Percentiles rank a stretch among this genome's conserved stretches.
These are phyloP conservation scores for Symbiotaphrina buchneri DNA, from an alignment of 495 filamentous ascomycete species.

Conservation along the genomic window DNA sequence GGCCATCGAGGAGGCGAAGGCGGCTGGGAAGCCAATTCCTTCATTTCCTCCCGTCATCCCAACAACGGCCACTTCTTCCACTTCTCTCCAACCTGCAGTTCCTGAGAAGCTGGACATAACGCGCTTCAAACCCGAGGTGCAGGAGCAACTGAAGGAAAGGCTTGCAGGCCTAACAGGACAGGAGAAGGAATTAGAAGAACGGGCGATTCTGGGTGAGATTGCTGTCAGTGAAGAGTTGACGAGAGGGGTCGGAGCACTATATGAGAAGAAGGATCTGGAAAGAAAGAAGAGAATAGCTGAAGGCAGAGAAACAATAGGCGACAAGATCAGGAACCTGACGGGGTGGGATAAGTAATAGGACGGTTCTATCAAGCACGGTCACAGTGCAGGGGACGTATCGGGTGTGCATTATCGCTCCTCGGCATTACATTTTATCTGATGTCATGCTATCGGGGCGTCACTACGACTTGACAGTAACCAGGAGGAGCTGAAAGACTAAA, in stretches of 20 bases:
- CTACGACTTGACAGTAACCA: too few relatives aligned
- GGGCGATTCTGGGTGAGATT: constrained; percentile 34
- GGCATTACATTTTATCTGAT: too few relatives aligned
- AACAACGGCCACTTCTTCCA: not conserved
- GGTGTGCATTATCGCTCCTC: too few relatives aligned
- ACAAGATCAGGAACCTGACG: constrained; percentile 26
- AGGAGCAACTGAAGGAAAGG: constrained; percentile 23
- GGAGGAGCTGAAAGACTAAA: too few relatives aligned
- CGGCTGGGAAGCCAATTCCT: constrained; percentile 29
- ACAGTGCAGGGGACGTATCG: too few relatives aligned
- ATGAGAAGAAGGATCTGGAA: constrained; percentile 31
- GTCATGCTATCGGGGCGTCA: too few relatives aligned
- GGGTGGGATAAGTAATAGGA: too few relatives aligned
- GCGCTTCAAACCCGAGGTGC: constrained; percentile 13
- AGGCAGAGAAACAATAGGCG: constrained; percentile 27
- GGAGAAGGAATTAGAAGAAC: constrained; percentile 43
- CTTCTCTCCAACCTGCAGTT: not conserved
- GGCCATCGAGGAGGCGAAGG: constrained; percentile 39
- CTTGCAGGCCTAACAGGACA: constrained; percentile 34
- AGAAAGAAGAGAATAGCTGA: constrained; percentile 32
- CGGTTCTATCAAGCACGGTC: too few relatives aligned
- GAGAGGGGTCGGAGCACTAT: constrained; percentile 25
- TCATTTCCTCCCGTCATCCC: constrained; percentile 15
- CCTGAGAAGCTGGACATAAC: constrained; percentile 4
- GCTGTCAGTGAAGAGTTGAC: constrained; percentile 31